A percentile compares a stretch with the other conserved stretches of the same genome.
phyloP scores from a whole-genome alignment of 352 stramenopile species.

The Phytopythium ostracodes region DNA sequence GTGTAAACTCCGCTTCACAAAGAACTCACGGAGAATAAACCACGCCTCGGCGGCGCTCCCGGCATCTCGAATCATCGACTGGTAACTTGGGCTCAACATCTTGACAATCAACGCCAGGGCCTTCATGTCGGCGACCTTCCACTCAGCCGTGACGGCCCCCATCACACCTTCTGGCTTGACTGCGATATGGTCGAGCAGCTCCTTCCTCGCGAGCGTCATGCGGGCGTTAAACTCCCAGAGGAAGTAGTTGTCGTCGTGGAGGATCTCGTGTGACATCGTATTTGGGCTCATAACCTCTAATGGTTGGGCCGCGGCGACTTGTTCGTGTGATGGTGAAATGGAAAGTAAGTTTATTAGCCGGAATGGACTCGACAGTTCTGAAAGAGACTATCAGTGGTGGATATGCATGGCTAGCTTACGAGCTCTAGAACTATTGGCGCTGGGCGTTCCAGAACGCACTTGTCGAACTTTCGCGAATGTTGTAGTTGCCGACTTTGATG shows the following conservation, averaged over 20 bases:
- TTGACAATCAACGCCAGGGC: slow-evolving; percentile 6
- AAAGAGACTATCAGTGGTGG: not conserved
- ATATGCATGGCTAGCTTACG: not conserved
- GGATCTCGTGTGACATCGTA: slow-evolving; percentile 9
- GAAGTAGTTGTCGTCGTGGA: slow-evolving; percentile 14
- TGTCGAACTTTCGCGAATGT: not conserved
- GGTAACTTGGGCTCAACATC: slow-evolving; percentile 6
- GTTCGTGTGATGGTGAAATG: not conserved
- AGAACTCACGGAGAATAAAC: slow-evolving; percentile 13
- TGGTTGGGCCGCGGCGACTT: not conserved
- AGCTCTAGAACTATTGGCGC: not conserved
- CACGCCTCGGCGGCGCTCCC: slow-evolving; percentile 7
- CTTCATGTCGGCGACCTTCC: slow-evolving; percentile 11
- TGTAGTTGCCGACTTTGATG: not conserved
- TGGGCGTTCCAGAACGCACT: not conserved
- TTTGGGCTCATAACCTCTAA: slow-evolving; percentile 16
- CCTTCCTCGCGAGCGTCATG: slow-evolving; percentile 14
- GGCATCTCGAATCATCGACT: slow-evolving; percentile 12
- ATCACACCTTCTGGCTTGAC: slow-evolving; percentile 11
- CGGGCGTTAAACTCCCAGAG: slow-evolving; percentile 17
- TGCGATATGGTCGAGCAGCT: slow-evolving; percentile 7
- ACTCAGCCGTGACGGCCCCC: slow-evolving; percentile 4
- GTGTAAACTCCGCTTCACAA: slow-evolving; percentile 18
- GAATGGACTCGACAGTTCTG: not conserved
- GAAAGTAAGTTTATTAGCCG: not conserved